A percentile compares a stretch with the other conserved stretches of the same genome.
Conservation (phyloP, 2,329 filamentous ascomycete species). For the Aspergillus vadensis region DNA sequence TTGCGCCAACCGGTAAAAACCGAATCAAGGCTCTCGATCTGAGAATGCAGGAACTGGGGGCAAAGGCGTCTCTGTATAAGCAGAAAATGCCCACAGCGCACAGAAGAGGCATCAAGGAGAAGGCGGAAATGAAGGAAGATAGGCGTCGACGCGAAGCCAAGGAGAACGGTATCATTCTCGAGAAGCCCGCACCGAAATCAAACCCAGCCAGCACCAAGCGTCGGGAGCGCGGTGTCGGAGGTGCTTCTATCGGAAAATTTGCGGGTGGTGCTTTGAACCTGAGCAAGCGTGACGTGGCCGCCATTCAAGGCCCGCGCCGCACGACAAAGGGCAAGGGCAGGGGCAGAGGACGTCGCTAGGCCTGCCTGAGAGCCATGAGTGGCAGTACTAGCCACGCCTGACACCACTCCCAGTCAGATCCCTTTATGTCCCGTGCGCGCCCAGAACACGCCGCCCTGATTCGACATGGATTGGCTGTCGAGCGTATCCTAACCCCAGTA, state of each 20-base stretch:
- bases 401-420: conserved; percentile 1
- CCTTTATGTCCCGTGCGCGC: not conserved
- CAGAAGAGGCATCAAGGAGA: conserved; percentile 78
- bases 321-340: conserved; percentile 20
- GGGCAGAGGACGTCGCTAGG: conserved; percentile 31
- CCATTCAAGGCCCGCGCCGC: conserved; percentile 51
- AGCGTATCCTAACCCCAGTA: conserved; percentile 1
- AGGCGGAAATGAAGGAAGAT: conserved; percentile 65
- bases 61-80: conserved; percentile 71
- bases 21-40: conserved; percentile 81
- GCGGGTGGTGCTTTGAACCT: conserved; percentile 76
- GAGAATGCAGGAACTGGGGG: conserved; percentile 77
- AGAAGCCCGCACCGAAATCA: conserved; percentile 53
- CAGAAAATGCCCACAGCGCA: conserved; percentile 89
- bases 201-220: conserved; percentile 42
- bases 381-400: not conserved
- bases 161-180: conserved; percentile 89
- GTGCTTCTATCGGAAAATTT: conserved; percentile 78
- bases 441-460: not conserved
- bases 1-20: conserved; percentile 67
- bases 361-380: not conserved
- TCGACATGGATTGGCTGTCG: not conserved
- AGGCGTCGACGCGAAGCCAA: conserved; percentile 75
- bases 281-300: conserved; percentile 73
- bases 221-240: conserved; percentile 67